Conservation (phyloP, 345 rosid species). For the Boechera retrofracta region DNA sequence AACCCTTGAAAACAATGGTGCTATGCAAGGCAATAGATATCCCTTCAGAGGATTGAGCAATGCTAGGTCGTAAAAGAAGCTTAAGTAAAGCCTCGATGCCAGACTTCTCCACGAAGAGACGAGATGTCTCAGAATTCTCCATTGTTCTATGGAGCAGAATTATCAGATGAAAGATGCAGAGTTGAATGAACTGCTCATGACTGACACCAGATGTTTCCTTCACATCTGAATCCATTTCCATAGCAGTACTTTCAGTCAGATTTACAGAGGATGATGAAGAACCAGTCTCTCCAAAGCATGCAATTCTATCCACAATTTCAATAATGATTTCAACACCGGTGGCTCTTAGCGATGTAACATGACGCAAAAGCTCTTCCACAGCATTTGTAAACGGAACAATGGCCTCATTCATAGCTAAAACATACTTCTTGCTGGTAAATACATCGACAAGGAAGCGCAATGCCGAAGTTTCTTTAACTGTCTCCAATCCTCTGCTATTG, state of each 20-base stretch:
- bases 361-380: slow-evolving; percentile 95
- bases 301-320: slow-evolving; percentile 82
- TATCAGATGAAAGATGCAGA: slow-evolving; percentile 91
- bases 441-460: slow-evolving; percentile 79
- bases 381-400: slow-evolving; percentile 95
- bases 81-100: slow-evolving; percentile 91
- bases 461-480: slow-evolving; percentile 84
- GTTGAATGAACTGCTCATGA: slow-evolving; percentile 85
- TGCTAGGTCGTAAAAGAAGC: slow-evolving; percentile 81
- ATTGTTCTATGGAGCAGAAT: slow-evolving; percentile 91
- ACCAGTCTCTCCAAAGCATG: slow-evolving; percentile 61
- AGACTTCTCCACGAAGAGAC: slow-evolving; percentile 91
- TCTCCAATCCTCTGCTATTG: slow-evolving; percentile 87
- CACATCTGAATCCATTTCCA: slow-evolving; percentile 89
- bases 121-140: slow-evolving; percentile 93
- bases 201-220: slow-evolving; percentile 65
- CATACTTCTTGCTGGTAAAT: slow-evolving; percentile 89
- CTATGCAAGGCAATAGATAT: slow-evolving; percentile 94
- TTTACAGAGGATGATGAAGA: slow-evolving; percentile 58
- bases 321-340: slow-evolving; percentile 88
- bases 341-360: slow-evolving; percentile 83
- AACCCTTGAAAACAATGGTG: slow-evolving; percentile 97
- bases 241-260: slow-evolving; percentile 60
- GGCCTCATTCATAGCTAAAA: slow-evolving; percentile 89
- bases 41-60: slow-evolving; percentile 96